Conservation (phyloP, 371 early-diverging fungal species). For the Dichotomocladium elegans region DNA sequence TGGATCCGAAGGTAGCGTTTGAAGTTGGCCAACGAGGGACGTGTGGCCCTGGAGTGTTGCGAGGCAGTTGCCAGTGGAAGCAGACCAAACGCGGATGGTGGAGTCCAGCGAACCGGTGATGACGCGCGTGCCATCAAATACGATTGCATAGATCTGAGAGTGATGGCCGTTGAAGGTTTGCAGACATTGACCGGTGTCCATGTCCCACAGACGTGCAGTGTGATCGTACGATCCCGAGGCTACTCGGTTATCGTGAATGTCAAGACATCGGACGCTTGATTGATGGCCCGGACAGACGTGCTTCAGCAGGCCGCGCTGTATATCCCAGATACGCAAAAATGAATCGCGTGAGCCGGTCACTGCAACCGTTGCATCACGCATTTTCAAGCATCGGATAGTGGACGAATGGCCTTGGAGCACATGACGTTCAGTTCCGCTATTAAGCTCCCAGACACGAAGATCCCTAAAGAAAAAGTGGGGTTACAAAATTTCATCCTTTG, state of each 20-base stretch:
- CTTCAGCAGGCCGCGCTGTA: slow-evolving; percentile 56
- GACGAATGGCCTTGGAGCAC: slow-evolving; percentile 85
- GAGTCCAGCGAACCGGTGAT: slow-evolving; percentile 76
- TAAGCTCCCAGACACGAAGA: slow-evolving; percentile 87
- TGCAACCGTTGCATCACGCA: slow-evolving; percentile 52
- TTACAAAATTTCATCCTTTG: slow-evolving; percentile 10
- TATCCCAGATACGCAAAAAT: slow-evolving; percentile 76
- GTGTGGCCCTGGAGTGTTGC: slow-evolving; percentile 74
- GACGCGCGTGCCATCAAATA: slow-evolving; percentile 60
- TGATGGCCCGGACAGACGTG: slow-evolving; percentile 70
- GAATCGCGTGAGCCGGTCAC: slow-evolving; percentile 91
- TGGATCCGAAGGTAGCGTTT: slow-evolving; percentile 52
- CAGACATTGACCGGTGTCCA: slow-evolving; percentile 65
- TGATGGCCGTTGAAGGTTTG: slow-evolving; percentile 65
- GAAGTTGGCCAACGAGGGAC: slow-evolving; percentile 80
- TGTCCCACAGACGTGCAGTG: slow-evolving; percentile 86
- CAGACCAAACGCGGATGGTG: slow-evolving; percentile 70
- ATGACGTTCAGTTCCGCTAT: slow-evolving; percentile 67
- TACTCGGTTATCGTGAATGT: slow-evolving; percentile 68
- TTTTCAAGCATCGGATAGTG: slow-evolving; percentile 86
- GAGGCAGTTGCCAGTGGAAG: slow-evolving; percentile 49
- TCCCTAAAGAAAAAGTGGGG: slow-evolving; percentile 35
- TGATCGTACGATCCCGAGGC: slow-evolving; percentile 89
- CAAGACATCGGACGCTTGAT: slow-evolving; percentile 80
- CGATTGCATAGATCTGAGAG: slow-evolving; percentile 64